phyloP scores from a whole-genome alignment of 2,329 filamentous ascomycete genomes.

The Fusarium papillatum region DNA sequence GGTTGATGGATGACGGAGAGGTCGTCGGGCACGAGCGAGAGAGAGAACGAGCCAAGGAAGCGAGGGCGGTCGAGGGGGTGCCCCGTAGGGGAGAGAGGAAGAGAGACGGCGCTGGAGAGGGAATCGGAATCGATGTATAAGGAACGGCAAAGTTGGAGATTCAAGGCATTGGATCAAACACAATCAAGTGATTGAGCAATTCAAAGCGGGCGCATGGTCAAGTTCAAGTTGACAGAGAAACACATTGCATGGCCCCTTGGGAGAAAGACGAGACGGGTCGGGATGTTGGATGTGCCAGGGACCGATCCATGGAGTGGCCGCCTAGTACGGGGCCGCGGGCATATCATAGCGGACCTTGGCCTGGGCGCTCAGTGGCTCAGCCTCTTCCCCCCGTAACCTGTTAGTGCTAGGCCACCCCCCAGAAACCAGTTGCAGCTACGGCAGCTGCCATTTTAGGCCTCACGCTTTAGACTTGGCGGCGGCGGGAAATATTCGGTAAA shows the following conservation, averaged over 20 bases:
- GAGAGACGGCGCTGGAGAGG: slow-evolving; percentile 12
- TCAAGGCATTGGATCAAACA: slow-evolving; percentile 43
- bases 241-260: slow-evolving; percentile 45
- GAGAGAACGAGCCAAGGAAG: slow-evolving; percentile 29
- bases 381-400: slow-evolving; percentile 22
- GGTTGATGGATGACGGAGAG: slow-evolving; percentile 36
- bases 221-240: slow-evolving; percentile 43
- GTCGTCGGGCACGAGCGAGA: slow-evolving; percentile 27
- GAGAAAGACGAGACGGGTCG: slow-evolving; percentile 23
- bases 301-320: slow-evolving; percentile 10
- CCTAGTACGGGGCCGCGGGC: not conserved
- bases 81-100: not conserved
- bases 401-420: slow-evolving; percentile 8
- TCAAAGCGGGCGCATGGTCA: slow-evolving; percentile 42
- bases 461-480: slow-evolving; percentile 31
- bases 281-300: slow-evolving; percentile 38
- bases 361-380: slow-evolving; percentile 41
- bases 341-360: slow-evolving; percentile 33
- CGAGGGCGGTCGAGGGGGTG: slow-evolving; percentile 36
- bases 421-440: slow-evolving; percentile 10
- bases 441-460: slow-evolving; percentile 33
- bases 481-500: slow-evolving; percentile 44
- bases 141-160: slow-evolving; percentile 36
- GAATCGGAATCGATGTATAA: slow-evolving; percentile 27
- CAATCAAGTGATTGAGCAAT: slow-evolving; percentile 36